These are phyloP conservation scores for Castanea crenata DNA, from an alignment of 306 rosid genomes.

Conservation along the genomic window DNA sequence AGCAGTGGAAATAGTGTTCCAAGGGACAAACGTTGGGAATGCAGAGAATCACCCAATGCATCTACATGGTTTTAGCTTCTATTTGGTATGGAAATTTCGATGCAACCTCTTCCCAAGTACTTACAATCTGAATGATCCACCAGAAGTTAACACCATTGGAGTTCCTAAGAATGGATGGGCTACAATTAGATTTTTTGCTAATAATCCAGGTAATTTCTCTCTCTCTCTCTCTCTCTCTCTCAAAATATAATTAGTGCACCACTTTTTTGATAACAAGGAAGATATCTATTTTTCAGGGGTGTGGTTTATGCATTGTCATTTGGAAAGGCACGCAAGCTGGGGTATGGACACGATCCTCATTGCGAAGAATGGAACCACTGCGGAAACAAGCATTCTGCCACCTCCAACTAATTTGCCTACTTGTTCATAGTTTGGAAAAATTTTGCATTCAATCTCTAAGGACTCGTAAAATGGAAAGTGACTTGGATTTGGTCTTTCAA, in stretches of 20 bases:
- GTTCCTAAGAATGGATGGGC: conserved; percentile 46
- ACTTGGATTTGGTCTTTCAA: no score
- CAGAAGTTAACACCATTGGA: conserved; percentile 21
- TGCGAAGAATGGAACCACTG: conserved; percentile 32
- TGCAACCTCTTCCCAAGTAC: conserved; percentile 8
- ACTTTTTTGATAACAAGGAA: not conserved
- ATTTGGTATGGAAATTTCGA: conserved; percentile 32
- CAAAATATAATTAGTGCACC: not conserved
- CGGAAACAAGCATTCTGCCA: conserved; percentile 25
- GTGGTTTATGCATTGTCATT: conserved; percentile 47
- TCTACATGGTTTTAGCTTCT: conserved; percentile 50
- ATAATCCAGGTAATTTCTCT: conserved; percentile 33
- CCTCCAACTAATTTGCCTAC: conserved; percentile 38
- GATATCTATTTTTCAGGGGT: conserved; percentile 28
- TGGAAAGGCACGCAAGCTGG: conserved; percentile 37
- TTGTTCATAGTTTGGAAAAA: conserved; percentile 10
- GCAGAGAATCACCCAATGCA: conserved; percentile 54
- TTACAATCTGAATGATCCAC: conserved; percentile 38
- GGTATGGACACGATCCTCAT: conserved; percentile 39
- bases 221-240: not conserved
- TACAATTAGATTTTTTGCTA: conserved; percentile 32
- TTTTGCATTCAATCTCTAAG: no score
- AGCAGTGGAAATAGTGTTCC: conserved; percentile 42
- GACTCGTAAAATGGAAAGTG: no score
- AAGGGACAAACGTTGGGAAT: conserved; percentile 32